Evolutionary conservation across 495 filamentous ascomycete species (phyloP).

Genomic region (Hypoxylon perforatum): DNA sequence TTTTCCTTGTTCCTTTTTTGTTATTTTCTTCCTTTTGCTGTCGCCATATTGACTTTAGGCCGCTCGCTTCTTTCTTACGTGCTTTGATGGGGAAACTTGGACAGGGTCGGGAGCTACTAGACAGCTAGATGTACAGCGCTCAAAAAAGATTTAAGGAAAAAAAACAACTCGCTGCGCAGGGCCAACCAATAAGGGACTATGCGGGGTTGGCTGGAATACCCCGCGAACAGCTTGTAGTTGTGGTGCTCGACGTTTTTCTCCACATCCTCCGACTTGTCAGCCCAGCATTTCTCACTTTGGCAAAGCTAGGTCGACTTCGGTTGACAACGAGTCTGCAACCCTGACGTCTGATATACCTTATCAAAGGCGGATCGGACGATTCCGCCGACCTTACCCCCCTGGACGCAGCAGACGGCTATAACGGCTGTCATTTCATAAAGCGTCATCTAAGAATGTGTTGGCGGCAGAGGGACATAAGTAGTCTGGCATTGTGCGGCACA

Average conservation of each 20-base stretch:
- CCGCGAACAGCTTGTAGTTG: conserved; percentile 34
- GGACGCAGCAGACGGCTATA: conserved; percentile 26
- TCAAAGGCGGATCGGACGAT: conserved; percentile 37
- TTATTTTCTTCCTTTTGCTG: background rate
- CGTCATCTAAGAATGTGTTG: conserved; percentile 12
- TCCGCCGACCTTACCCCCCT: conserved; percentile 20
- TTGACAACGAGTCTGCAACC: conserved; percentile 28
- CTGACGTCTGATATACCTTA: conserved; percentile 26
- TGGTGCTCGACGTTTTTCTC: conserved; percentile 3
- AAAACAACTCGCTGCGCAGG: conserved; percentile 18
- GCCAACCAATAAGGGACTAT: conserved; percentile 37
- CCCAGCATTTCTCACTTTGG: conserved; percentile 36
- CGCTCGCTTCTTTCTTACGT: conserved; percentile 5
- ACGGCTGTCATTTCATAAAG: conserved; percentile 16
- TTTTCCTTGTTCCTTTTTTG: conserved; percentile 5
- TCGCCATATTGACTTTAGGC: conserved; percentile 5
- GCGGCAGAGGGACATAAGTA: conserved; percentile 6
- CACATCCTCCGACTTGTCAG: conserved; percentile 29
- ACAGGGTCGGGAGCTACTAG: conserved; percentile 5
- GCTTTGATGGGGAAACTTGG: background rate
- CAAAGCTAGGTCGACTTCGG: conserved; percentile 24
- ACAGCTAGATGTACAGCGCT: conserved; percentile 15
- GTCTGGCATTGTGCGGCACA: conserved; percentile 20
- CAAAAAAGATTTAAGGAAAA: conserved; percentile 2
- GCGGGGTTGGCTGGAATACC: conserved; percentile 38